Conservation (phyloP, 2,329 filamentous ascomycete species). For the Ciborinia camelliae region DNA sequence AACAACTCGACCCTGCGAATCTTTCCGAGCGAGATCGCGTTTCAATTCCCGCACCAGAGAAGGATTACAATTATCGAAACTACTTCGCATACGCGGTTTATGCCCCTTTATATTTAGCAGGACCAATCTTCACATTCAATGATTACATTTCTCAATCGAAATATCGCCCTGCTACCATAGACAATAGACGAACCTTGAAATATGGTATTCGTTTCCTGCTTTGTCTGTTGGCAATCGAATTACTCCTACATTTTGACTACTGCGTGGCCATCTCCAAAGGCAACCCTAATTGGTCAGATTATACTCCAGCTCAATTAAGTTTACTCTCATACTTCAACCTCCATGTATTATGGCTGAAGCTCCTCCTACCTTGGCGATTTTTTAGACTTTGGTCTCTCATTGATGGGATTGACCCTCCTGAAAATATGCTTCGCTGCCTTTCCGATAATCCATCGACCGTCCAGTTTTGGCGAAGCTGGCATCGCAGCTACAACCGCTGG, state of each 20-base stretch:
- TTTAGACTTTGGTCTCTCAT: conserved; percentile 94
- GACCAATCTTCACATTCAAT: conserved; percentile 95
- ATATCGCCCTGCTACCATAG: conserved; percentile 69
- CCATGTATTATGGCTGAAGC: conserved; percentile 95
- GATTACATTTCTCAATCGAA: conserved; percentile 89
- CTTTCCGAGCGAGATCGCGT: conserved; percentile 89
- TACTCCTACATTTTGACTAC: conserved; percentile 89
- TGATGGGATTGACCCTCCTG: conserved; percentile 89
- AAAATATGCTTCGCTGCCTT: conserved; percentile 98
- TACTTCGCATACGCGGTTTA: conserved; percentile 90
- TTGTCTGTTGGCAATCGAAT: conserved; percentile 81
- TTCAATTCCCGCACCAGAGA: conserved; percentile 64
- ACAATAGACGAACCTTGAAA: conserved; percentile 64
- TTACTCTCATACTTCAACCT: conserved; percentile 95
- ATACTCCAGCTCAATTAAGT: conserved; percentile 81
- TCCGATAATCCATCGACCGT: conserved; percentile 89
- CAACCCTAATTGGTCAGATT: conserved; percentile 73
- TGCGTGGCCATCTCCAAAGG: conserved; percentile 87
- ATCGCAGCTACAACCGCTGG: conserved; percentile 93
- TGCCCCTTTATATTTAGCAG: conserved; percentile 86
- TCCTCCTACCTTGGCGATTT: conserved; percentile 95
- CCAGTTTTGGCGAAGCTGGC: conserved; percentile 95
- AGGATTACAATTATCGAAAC: conserved; percentile 77
- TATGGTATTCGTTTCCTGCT: conserved; percentile 83
- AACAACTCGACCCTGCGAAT: conserved; percentile 82